Conservation (phyloP, 1,284 basidiomycete species). For the Exobasidium cylindrosporum region DNA sequence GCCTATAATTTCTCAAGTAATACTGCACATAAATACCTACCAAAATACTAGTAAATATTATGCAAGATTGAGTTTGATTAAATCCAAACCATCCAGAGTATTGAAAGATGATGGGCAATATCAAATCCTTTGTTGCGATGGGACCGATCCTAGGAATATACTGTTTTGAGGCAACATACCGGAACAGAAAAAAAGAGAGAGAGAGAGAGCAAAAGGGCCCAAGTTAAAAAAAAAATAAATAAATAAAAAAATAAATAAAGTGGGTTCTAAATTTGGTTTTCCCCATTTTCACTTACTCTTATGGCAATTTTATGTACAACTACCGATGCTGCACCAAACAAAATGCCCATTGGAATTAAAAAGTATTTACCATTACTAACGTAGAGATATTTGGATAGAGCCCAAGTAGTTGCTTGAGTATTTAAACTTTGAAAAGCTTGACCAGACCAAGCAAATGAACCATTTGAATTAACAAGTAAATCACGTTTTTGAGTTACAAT, state of each 20-base stretch:
- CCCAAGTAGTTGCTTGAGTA: slow-evolving; percentile 27
- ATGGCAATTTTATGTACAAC: too few relatives aligned
- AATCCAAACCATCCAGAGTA: slow-evolving; percentile 23
- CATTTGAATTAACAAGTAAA: slow-evolving; percentile 28
- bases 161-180: too few relatives aligned
- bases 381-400: slow-evolving; percentile 22
- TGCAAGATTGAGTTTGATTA: slow-evolving; percentile 24
- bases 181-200: not conserved
- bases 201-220: not conserved
- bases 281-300: too few relatives aligned
- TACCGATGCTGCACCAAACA: too few relatives aligned
- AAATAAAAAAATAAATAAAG: too few relatives aligned
- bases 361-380: not conserved
- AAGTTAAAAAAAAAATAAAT: too few relatives aligned
- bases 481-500: slow-evolving; percentile 22
- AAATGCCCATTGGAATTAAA: not conserved
- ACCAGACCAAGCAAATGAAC: slow-evolving; percentile 6
- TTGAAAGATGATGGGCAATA: slow-evolving; percentile 25
- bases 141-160: not conserved
- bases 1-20: slow-evolving; percentile 27
- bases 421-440: slow-evolving; percentile 4
- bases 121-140: not conserved
- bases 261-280: too few relatives aligned
- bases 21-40: slow-evolving; percentile 27
- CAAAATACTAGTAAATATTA: slow-evolving; percentile 23